A percentile compares a stretch with the other conserved stretches of the same genome.
These are phyloP conservation scores for Suillus lakei DNA, from an alignment of 768 basidiomycete species.

Conservation along the genomic window DNA sequence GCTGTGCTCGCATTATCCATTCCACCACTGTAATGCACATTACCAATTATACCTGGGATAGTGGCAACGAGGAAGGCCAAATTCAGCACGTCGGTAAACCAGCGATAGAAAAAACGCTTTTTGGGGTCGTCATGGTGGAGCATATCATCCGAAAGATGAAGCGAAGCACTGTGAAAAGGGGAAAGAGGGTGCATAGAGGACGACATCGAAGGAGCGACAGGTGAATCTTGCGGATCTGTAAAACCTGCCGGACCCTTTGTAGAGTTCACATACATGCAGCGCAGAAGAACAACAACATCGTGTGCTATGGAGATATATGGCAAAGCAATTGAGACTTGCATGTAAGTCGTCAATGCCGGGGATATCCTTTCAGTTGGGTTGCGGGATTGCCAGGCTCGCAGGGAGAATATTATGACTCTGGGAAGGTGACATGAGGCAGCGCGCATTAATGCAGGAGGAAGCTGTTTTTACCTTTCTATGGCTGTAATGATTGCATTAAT, in stretches of 20 bases:
- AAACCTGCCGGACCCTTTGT: slow-evolving; percentile 35
- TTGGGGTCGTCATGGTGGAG: slow-evolving; percentile 32
- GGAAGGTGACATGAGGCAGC: neutral
- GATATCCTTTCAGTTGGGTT: slow-evolving; percentile 17
- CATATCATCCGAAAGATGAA: slow-evolving; percentile 8
- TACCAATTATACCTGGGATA: slow-evolving; percentile 37
- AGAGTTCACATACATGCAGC: slow-evolving; percentile 46
- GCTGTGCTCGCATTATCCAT: slow-evolving; percentile 21
- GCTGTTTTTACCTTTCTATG: slow-evolving; percentile 42
- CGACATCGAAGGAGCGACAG: slow-evolving; percentile 21
- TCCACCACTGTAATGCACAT: slow-evolving; percentile 24
- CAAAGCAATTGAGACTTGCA: slow-evolving; percentile 23
- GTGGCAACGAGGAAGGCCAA: slow-evolving; percentile 37
- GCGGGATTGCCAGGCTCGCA: slow-evolving; percentile 26
- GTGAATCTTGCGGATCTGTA: slow-evolving; percentile 26
- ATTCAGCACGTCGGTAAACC: slow-evolving; percentile 28
- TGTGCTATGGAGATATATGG: slow-evolving; percentile 39
- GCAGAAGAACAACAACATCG: slow-evolving; percentile 40
- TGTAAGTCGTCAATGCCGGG: slow-evolving; percentile 18
- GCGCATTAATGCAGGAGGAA: neutral
- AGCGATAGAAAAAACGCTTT: slow-evolving; percentile 34
- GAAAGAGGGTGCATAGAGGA: slow-evolving; percentile 19
- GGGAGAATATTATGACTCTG: slow-evolving; percentile 25
- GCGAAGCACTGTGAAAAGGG: slow-evolving; percentile 12
- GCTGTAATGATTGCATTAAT: slow-evolving; percentile 38